These are phyloP conservation scores for Porcisia deanei DNA, from an alignment of 208 protist genomes.

Conservation along the genomic window DNA sequence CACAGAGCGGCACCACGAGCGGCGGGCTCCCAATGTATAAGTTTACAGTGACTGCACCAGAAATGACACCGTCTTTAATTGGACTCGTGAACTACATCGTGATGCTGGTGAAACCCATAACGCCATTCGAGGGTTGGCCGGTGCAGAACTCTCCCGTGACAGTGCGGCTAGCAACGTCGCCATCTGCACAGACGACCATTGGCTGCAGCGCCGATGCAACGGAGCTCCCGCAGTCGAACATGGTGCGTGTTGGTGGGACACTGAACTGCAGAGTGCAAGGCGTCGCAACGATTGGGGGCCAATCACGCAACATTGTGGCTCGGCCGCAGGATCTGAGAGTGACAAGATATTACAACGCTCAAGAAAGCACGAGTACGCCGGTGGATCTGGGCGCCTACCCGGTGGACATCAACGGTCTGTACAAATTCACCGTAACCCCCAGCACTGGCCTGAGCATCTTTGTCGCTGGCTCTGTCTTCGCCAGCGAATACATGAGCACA, in stretches of 20 bases:
- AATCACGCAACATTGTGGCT: conserved; percentile 55
- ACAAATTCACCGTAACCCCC: conserved; percentile 49
- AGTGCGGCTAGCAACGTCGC: conserved; percentile 59
- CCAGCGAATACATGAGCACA: neutral
- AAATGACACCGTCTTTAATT: neutral
- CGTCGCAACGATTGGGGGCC: conserved; percentile 34
- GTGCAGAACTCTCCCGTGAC: conserved; percentile 65
- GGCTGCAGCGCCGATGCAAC: conserved; percentile 30
- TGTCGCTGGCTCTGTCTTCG: conserved; percentile 44
- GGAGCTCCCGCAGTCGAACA: conserved; percentile 32
- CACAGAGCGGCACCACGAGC: conserved; percentile 27
- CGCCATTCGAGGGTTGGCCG: conserved; percentile 52
- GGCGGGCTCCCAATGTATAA: conserved; percentile 39
- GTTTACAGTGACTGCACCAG: conserved; percentile 67
- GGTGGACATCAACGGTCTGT: conserved; percentile 52
- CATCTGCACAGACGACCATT: conserved; percentile 40
- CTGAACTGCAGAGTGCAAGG: conserved; percentile 68
- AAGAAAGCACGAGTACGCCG: conserved; percentile 17
- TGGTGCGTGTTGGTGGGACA: conserved; percentile 48
- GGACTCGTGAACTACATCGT: conserved; percentile 53
- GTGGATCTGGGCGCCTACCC: conserved; percentile 58
- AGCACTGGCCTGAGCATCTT: conserved; percentile 19
- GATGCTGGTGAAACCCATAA: conserved; percentile 37
- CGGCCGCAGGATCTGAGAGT: conserved; percentile 44
- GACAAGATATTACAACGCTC: conserved; percentile 35